Evolutionary conservation across 176 grass and related monocot species (phyloP).

Genomic region (Bothriochloa decipiens): DNA sequence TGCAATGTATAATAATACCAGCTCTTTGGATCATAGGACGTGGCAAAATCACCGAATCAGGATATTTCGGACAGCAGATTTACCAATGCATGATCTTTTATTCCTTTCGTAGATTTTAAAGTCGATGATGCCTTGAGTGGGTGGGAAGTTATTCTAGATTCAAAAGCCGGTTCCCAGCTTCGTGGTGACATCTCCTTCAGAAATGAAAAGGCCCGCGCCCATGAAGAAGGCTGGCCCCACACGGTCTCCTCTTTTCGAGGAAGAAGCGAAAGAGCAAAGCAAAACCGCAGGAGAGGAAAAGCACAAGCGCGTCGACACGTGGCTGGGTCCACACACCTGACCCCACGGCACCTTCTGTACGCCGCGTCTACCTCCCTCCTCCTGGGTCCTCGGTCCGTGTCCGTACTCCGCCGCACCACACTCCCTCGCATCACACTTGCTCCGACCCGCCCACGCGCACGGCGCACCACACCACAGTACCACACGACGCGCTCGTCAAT

Average conservation of each 20-base stretch:
- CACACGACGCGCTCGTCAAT: neutral
- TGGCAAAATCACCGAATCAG: too few species aligned
- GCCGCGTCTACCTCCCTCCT: neutral
- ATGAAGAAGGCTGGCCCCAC: too few species aligned
- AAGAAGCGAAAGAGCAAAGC: neutral
- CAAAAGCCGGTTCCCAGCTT: too few species aligned
- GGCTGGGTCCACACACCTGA: neutral
- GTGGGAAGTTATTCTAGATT: too few species aligned
- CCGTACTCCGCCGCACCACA: neutral
- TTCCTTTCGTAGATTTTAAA: too few species aligned
- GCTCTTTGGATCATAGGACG: too few species aligned
- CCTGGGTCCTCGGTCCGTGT: neutral
- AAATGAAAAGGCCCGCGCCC: too few species aligned
- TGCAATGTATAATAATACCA: too few species aligned
- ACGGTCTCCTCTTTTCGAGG: neutral
- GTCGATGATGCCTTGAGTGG: too few species aligned
- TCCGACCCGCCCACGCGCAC: neutral
- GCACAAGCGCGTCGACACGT: slow-evolving; percentile 3
- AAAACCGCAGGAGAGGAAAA: neutral
- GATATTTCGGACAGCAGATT: too few species aligned
- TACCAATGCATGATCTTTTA: too few species aligned
- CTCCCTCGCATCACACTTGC: neutral
- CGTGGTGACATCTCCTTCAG: too few species aligned
- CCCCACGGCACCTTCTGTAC: neutral
- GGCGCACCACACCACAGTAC: neutral